phyloP scores from a whole-genome alignment of 2,329 filamentous ascomycete genomes.

The Colletotrichum navitas region DNA sequence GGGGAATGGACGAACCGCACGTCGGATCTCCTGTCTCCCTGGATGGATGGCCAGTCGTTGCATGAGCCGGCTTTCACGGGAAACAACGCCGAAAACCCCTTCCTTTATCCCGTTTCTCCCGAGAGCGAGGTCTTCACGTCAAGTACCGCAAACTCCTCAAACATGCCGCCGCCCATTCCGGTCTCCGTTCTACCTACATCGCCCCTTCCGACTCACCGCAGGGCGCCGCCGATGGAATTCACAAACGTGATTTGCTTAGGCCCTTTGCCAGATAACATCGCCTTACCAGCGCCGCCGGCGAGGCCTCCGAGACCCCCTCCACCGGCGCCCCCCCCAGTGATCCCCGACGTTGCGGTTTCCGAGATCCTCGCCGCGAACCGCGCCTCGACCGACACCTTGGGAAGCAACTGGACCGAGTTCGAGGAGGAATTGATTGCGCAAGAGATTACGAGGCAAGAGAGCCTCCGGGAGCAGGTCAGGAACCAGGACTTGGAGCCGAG shows the following conservation, averaged over 20 bases:
- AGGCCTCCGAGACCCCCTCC: constrained; percentile 48
- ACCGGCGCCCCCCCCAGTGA: constrained; percentile 47
- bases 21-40: constrained; percentile 58
- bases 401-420: constrained; percentile 69
- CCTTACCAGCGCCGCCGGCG: constrained; percentile 50
- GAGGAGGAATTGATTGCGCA: constrained; percentile 57
- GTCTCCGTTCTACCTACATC: constrained; percentile 44
- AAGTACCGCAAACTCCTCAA: constrained; percentile 48
- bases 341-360: constrained; percentile 41
- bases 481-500: constrained; percentile 44
- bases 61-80: constrained; percentile 46
- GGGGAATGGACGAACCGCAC: constrained; percentile 57
- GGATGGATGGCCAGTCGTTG: constrained; percentile 45
- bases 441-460: constrained; percentile 47
- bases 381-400: constrained; percentile 59
- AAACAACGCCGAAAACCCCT: constrained; percentile 38
- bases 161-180: constrained; percentile 44
- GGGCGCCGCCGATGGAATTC: constrained; percentile 65
- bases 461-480: constrained; percentile 35
- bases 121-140: constrained; percentile 47
- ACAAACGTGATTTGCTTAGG: constrained; percentile 68
- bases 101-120: constrained; percentile 35
- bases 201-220: constrained; percentile 56
- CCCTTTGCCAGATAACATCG: constrained; percentile 63
- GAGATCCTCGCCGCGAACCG: constrained; percentile 18